A percentile compares a stretch with the other conserved stretches of the same genome.
Evolutionary conservation across 225 moss, liverwort and hornwort genomes (phyloP).

Genomic region (Polytrichum commune): DNA sequence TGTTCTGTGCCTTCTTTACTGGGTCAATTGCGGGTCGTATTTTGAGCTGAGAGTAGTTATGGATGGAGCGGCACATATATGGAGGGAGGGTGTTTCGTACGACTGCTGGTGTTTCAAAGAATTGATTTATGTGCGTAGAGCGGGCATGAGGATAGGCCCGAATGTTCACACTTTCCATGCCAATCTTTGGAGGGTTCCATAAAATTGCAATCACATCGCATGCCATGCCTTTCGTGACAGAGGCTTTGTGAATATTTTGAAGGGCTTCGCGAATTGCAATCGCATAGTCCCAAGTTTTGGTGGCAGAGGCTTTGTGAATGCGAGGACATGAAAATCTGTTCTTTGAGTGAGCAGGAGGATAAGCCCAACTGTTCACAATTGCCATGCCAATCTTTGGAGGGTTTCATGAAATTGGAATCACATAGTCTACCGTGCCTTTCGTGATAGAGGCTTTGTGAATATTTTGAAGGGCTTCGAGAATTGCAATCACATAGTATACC

Average conservation of each 20-base stretch:
- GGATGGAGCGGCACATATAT: too few relatives aligned
- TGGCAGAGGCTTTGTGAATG: background rate
- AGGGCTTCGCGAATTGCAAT: background rate
- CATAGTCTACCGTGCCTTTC: background rate
- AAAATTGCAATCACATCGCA: background rate
- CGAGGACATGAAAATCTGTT: too few relatives aligned
- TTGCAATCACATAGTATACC: too few relatives aligned
- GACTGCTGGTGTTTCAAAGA: background rate
- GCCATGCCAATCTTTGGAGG: too few relatives aligned
- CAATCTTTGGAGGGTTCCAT: too few relatives aligned
- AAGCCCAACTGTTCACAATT: too few relatives aligned
- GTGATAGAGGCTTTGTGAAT: background rate
- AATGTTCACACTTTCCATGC: too few relatives aligned
- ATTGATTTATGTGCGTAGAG: too few relatives aligned
- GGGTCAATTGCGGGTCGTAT: too few relatives aligned
- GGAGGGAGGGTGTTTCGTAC: background rate
- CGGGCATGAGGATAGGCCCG: too few relatives aligned
- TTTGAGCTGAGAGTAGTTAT: too few relatives aligned
- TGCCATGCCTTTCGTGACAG: background rate
- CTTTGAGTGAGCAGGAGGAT: too few relatives aligned
- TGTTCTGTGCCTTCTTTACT: background rate
- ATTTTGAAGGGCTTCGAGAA: background rate
- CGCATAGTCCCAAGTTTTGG: background rate
- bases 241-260: background rate
- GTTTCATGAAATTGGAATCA: background rate